Evolutionary conservation across 2,329 filamentous ascomycete genomes (phyloP).

Genomic region (Coniochaeta sp.): DNA sequence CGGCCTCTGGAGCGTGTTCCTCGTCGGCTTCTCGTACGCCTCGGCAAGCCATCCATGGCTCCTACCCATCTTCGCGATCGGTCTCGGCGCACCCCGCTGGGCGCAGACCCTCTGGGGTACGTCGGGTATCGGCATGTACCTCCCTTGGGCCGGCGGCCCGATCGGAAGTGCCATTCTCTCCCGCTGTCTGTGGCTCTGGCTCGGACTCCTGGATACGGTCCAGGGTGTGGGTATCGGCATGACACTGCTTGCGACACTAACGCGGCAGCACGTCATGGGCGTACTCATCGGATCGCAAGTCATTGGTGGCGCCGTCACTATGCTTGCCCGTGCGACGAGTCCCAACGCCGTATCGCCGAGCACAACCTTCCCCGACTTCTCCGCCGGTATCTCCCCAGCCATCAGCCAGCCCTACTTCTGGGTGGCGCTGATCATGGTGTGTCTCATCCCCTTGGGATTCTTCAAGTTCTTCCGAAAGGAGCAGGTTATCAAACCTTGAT

Average conservation of each 20-base stretch:
- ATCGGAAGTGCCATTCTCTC: slow-evolving; percentile 47
- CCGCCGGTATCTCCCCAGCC: slow-evolving; percentile 33
- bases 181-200: slow-evolving; percentile 57
- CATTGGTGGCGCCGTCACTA: slow-evolving; percentile 53
- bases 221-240: slow-evolving; percentile 62
- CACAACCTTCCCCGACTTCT: slow-evolving; percentile 56
- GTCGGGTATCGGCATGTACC: slow-evolving; percentile 49
- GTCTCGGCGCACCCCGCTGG: slow-evolving; percentile 58
- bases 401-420: slow-evolving; percentile 52
- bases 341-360: slow-evolving; percentile 56
- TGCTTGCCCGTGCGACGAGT: slow-evolving; percentile 50
- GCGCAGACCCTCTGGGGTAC: slow-evolving; percentile 61
- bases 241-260: slow-evolving; percentile 58
- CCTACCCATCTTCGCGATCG: slow-evolving; percentile 59
- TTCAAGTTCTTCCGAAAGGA: slow-evolving; percentile 50
- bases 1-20: slow-evolving; percentile 45
- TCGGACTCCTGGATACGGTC: slow-evolving; percentile 56
- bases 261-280: slow-evolving; percentile 56
- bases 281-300: slow-evolving; percentile 55
- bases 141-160: slow-evolving; percentile 54
- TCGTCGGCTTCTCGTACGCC: slow-evolving; percentile 44
- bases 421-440: slow-evolving; percentile 49
- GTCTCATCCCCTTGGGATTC: slow-evolving; percentile 50
- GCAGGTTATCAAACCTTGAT: slow-evolving; percentile 46
- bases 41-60: slow-evolving; percentile 58